phyloP scores from a whole-genome alignment of 1,284 basidiomycete species.

The Wallemia hederae region DNA sequence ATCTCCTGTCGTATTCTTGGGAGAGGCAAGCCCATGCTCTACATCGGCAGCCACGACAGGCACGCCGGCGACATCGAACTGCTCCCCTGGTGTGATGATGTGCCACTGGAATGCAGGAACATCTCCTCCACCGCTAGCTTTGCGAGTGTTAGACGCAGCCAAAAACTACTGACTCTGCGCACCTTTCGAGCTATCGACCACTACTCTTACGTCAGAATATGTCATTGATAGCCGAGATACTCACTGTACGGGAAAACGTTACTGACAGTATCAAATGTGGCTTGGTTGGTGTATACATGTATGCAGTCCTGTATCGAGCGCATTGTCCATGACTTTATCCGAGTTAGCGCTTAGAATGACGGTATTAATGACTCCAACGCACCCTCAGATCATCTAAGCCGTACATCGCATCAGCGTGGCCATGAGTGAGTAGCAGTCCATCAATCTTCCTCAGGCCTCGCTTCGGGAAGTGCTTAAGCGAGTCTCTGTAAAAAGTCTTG shows the following conservation, averaged over 20 bases:
- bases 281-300: conserved; percentile 1
- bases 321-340: conserved; percentile 6
- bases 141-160: conserved; percentile 10
- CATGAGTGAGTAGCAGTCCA: conserved; percentile 19
- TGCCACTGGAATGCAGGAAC: conserved; percentile 12
- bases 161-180: conserved; percentile 17
- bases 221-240: conserved; percentile 11
- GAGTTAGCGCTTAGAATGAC: not conserved
- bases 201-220: conserved; percentile 14
- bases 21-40: conserved; percentile 4
- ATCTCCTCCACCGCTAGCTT: conserved; percentile 19
- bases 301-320: conserved; percentile 8
- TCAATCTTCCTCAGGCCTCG: conserved; percentile 7
- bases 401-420: conserved; percentile 12
- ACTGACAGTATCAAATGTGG: not conserved
- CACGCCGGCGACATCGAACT: conserved; percentile 13
- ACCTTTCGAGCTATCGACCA: conserved; percentile 10
- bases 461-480: not conserved
- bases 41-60: conserved; percentile 11
- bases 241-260: not conserved
- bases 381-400: conserved; percentile 10
- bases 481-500: not conserved
- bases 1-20: not conserved
- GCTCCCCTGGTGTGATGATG: conserved; percentile 9
- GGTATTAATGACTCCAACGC: too few species aligned